These are phyloP conservation scores for Graphium sp. DNA, from an alignment of 2,329 filamentous ascomycete species.

Conservation along the genomic window DNA sequence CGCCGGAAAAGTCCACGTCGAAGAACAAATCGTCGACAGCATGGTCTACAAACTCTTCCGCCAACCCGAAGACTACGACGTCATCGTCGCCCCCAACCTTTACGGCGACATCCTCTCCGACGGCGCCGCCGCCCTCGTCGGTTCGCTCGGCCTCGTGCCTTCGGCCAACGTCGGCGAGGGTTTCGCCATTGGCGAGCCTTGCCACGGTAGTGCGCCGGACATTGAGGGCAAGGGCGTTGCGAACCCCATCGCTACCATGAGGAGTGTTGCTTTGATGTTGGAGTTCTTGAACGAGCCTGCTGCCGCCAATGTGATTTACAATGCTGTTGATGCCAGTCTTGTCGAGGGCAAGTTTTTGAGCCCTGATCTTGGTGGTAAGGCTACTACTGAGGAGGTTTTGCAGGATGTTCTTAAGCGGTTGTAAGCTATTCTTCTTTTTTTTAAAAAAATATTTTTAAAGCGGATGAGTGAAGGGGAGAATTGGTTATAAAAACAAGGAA, in stretches of 20 bases:
- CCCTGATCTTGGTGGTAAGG: conserved; percentile 79
- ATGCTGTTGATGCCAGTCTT: conserved; percentile 79
- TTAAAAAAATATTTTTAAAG: background rate
- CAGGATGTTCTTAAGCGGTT: conserved; percentile 72
- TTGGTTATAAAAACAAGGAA: background rate
- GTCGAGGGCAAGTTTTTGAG: conserved; percentile 68
- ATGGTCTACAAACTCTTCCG: conserved; percentile 99
- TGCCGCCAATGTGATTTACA: conserved; percentile 80
- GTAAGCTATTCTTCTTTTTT: conserved; percentile 34
- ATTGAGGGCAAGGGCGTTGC: conserved; percentile 87
- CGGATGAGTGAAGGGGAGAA: background rate
- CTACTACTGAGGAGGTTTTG: conserved; percentile 73
- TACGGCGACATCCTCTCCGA: conserved; percentile 97
- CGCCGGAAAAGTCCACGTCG: conserved; percentile 46
- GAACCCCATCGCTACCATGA: conserved; percentile 89
- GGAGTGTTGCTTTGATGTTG: conserved; percentile 85
- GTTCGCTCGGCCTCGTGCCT: conserved; percentile 80
- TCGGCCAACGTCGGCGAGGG: conserved; percentile 87
- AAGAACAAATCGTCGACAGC: conserved; percentile 97
- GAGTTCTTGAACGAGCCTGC: conserved; percentile 82
- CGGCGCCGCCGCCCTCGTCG: conserved; percentile 84
- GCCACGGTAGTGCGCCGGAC: conserved; percentile 89
- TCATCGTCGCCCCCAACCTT: conserved; percentile 92
- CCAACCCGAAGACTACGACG: conserved; percentile 87
- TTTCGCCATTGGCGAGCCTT: conserved; percentile 95